Evolutionary conservation across 2,329 filamentous ascomycete species (phyloP), one percentile per base, ranked within the genome.

Genomic region (Botrytis squamosa): DNA sequence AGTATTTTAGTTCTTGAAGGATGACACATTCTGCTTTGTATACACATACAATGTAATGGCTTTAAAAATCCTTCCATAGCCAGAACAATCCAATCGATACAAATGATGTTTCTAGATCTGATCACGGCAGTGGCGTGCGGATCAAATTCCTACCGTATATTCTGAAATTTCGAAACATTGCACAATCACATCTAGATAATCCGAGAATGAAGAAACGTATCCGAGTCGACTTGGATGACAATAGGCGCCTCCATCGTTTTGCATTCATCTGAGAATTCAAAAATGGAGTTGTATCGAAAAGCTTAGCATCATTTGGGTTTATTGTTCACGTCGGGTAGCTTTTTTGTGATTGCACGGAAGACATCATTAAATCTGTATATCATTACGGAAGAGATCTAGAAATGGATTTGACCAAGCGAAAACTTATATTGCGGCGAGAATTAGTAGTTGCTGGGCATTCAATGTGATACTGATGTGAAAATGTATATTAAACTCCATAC

Each of bases 381-480:
- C 25, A 57, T 68, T 29, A 55, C 25, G 49, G 65, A 68, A 57
- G 6, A 67, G 49, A 25, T 57, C n/a, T 57, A 49, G 22, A 68
- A 33, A 42, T 68, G 16, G 65, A 40, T 68, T 40, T 7, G 49
- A 40, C 46, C 33, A 68, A 57, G 25, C 22, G 2, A 40, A 38
- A 38, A 29, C 1, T 29, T 29, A 40, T 67, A 67, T 55, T 46
- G 38, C n/a, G 25, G 33, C 8, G 22, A 25, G 65, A 46, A 33
- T 20, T 40, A 44, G 25, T n/a, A 42, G 7, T 44, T 64, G 25
- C 46, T 40, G 33, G 46, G 46, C 33, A 67, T 52, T 67, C 44
- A 67, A 67, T 25, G 18, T 67, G 46, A 55, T 55, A 67, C 65
- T 67, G 46, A 67, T 29, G 46, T 67, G 65, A 55, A 16, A 16